These are phyloP conservation scores for Fusarium tjaetaba DNA, from an alignment of 2,329 filamentous ascomycete species.

Conservation along the genomic window DNA sequence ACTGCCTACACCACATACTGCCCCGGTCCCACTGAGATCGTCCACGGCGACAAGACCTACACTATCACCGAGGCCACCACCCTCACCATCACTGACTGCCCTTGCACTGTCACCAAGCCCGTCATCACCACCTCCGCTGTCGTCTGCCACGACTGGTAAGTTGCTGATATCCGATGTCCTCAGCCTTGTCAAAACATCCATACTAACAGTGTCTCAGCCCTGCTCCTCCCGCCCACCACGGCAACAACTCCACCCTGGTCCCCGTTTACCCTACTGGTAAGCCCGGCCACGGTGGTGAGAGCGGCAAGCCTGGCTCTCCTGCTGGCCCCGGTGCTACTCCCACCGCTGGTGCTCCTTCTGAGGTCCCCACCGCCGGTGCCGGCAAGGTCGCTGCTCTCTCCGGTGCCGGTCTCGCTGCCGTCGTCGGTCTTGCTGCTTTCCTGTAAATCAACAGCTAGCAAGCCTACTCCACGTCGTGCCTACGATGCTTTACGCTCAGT, in stretches of 20 bases:
- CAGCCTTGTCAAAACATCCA: slow-evolving; percentile 1
- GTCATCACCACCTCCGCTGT: slow-evolving; percentile 63
- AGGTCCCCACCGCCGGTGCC: slow-evolving; percentile 63
- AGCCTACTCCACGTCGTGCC: slow-evolving; percentile 51
- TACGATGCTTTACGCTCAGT: slow-evolving; percentile 55
- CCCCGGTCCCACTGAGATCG: slow-evolving; percentile 72
- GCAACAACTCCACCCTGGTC: slow-evolving; percentile 50
- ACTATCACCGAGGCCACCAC: slow-evolving; percentile 75
- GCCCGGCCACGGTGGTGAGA: slow-evolving; percentile 21
- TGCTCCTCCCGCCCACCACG: slow-evolving; percentile 43
- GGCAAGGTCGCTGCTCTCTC: slow-evolving; percentile 66
- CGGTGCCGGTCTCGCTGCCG: slow-evolving; percentile 67
- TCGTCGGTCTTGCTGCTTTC: slow-evolving; percentile 68
- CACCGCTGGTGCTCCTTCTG: slow-evolving; percentile 45
- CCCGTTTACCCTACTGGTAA: slow-evolving; percentile 33
- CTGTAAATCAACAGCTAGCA: slow-evolving; percentile 61
- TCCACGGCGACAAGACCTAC: slow-evolving; percentile 73
- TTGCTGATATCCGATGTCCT: not conserved
- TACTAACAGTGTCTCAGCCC: slow-evolving; percentile 34
- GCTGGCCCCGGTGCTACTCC: slow-evolving; percentile 42
- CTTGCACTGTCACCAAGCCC: slow-evolving; percentile 73
- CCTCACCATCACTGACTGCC: slow-evolving; percentile 77
- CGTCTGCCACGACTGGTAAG: slow-evolving; percentile 65
- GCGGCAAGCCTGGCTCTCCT: slow-evolving; percentile 6
- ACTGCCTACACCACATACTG: slow-evolving; percentile 77